phyloP scores from a whole-genome alignment of 2,329 filamentous ascomycete genomes.

The Graphilbum sp. region DNA sequence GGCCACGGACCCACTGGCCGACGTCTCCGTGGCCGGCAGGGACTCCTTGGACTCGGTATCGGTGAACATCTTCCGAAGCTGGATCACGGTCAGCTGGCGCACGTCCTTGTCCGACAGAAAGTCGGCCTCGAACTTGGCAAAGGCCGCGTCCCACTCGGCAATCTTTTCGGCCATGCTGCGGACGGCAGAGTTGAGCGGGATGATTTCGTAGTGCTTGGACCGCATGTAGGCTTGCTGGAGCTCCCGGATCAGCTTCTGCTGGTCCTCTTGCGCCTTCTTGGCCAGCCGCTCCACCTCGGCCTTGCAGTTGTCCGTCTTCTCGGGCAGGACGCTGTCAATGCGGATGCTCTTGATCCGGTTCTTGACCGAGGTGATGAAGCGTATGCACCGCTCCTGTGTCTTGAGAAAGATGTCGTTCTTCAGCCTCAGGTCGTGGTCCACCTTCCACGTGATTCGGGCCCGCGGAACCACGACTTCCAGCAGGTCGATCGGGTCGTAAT shows the following conservation, averaged over 20 bases:
- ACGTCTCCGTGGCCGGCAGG: constrained; percentile 47
- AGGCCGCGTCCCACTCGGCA: constrained; percentile 81
- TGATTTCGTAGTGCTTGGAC: constrained; percentile 92
- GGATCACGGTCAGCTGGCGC: constrained; percentile 73
- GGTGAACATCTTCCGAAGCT: constrained; percentile 87
- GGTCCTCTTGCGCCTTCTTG: constrained; percentile 71
- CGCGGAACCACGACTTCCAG: constrained; percentile 89
- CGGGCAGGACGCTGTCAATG: constrained; percentile 75
- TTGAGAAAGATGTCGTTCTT: constrained; percentile 83
- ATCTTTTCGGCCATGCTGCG: constrained; percentile 86
- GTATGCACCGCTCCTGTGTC: constrained; percentile 65
- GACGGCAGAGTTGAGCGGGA: constrained; percentile 78
- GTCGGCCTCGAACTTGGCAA: constrained; percentile 79
- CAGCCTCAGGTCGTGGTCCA: constrained; percentile 78
- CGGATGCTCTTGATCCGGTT: constrained; percentile 74
- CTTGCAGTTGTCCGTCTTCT: constrained; percentile 70
- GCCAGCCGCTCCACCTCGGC: constrained; percentile 64
- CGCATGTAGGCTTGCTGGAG: constrained; percentile 83
- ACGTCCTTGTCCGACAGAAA: constrained; percentile 97
- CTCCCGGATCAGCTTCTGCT: constrained; percentile 53
- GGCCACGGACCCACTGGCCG: constrained; percentile 14
- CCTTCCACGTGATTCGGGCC: constrained; percentile 89
- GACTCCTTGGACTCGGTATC: constrained; percentile 75
- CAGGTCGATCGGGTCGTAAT: constrained; percentile 83
- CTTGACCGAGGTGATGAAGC: constrained; percentile 79